Base-by-base conservation (phyloP, 352 stramenopile genomes). In the Phytophthora idaei region DNA sequence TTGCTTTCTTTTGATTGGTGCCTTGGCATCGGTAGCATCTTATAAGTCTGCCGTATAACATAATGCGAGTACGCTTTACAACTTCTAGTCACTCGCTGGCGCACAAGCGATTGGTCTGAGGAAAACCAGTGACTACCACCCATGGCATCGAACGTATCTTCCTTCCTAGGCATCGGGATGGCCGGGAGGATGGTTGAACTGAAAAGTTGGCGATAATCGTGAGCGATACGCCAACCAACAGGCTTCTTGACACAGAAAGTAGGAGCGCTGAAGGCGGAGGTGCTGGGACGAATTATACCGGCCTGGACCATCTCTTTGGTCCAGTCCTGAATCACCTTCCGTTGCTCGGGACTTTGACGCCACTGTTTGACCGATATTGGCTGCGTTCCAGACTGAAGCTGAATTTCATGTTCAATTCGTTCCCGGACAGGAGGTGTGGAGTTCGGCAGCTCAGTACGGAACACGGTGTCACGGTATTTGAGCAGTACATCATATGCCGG, bases 131-230 rank as follows among this genome's bases (percentile, higher is more conserved):
- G 25, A 15, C 17, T 50, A 1, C 17, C 27, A 2, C 0, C 14
- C 46, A 64, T 57, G 1, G 51, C 37, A 27, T 58, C 17, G 28
- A 49, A 59, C 3, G 11, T 41, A 11, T 52, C 11, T 39, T 52
- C 17, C n/a, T 61, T 61, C 0, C 37, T 27, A 12, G 27, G 28
- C 27, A 61, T 61, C 25, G 31, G 41, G 10, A 44, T 45, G 2
- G 28, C 42, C 10, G 14, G 54, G 9, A 42, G 12, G 5, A 52
- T 21, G 0, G 39, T 52, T 2, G 15, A 61, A 14, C 15, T 61
- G 42, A n/a, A n/a, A n/a, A n/a, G n/a, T n/a, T n/a, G n/a, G 12
- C 15, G 54, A 52, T 52, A 61, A 25, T 44, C 54, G 29, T 61
- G 28, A 4, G 52, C 54, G 17, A 51, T 49, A 9, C 51, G 32